Evolutionary conservation across 2,329 filamentous ascomycete species (phyloP).

Genomic region (Tolypocladium ophioglossoides): DNA sequence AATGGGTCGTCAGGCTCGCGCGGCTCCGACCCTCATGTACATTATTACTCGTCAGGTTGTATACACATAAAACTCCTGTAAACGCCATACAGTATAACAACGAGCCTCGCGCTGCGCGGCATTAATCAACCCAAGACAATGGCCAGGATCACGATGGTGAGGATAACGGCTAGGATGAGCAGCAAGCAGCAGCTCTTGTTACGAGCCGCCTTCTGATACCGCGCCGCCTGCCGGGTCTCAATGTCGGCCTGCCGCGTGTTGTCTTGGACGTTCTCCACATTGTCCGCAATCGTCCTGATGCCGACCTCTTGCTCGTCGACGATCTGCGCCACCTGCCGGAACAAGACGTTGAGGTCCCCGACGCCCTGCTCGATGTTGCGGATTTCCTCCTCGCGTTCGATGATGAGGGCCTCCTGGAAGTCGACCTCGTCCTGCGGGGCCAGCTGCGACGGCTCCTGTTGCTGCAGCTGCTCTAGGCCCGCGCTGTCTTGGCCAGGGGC

Average conservation of each 20-base stretch:
- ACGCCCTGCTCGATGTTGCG: conserved; percentile 96
- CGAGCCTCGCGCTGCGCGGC: neutral
- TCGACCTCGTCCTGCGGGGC: conserved; percentile 92
- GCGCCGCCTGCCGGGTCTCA: conserved; percentile 74
- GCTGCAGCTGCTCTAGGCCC: conserved; percentile 41
- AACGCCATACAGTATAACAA: conserved; percentile 6
- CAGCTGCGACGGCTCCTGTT: conserved; percentile 66
- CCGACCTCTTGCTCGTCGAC: conserved; percentile 81
- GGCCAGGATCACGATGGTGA: conserved; percentile 83
- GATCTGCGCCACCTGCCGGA: conserved; percentile 96
- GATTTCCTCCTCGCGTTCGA: conserved; percentile 94
- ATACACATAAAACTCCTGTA: conserved; percentile 3
- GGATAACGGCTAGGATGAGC: conserved; percentile 76
- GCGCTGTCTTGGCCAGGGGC: conserved; percentile 19
- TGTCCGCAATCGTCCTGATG: conserved; percentile 82
- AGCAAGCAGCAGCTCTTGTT: conserved; percentile 91
- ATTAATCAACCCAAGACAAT: conserved; percentile 58
- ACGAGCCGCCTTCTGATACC: conserved; percentile 91
- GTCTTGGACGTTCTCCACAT: conserved; percentile 72
- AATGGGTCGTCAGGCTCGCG: neutral
- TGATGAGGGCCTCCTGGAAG: conserved; percentile 91
- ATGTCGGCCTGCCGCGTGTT: conserved; percentile 78
- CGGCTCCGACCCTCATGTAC: conserved; percentile 3
- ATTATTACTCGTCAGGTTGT: conserved; percentile 3
- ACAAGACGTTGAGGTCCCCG: conserved; percentile 89